A percentile compares a stretch with the other conserved stretches of the same genome.
Evolutionary conservation across 1,139 yeast species (phyloP).

Genomic region (Suhomyces atakaporum): DNA sequence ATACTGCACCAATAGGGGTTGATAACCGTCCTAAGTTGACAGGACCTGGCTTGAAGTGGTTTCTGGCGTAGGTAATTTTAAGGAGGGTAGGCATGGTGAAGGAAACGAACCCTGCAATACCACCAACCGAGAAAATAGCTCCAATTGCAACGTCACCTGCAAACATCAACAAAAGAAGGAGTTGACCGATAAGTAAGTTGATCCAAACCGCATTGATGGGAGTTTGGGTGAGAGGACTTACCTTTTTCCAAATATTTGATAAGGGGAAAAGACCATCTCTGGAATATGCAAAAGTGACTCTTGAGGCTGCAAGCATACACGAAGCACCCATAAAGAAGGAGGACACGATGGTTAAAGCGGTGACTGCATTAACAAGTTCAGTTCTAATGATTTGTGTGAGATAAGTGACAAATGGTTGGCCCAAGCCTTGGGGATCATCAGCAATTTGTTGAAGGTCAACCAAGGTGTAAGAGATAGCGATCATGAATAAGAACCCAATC

Average conservation of each 20-base stretch:
- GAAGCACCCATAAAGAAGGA: conserved; percentile 70
- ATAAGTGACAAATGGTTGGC: conserved; percentile 67
- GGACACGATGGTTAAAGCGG: conserved; percentile 60
- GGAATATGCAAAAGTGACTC: conserved; percentile 69
- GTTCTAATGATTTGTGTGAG: conserved; percentile 52
- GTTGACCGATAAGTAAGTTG: conserved; percentile 58
- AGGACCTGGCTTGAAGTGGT: conserved; percentile 65
- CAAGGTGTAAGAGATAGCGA: conserved; percentile 66
- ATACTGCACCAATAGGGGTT: conserved; percentile 46
- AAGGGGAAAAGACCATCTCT: conserved; percentile 72
- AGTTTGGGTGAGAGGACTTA: conserved; percentile 57
- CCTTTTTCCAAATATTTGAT: conserved; percentile 55
- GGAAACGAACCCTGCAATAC: conserved; percentile 70
- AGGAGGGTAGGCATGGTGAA: conserved; percentile 68
- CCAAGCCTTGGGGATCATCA: conserved; percentile 52
- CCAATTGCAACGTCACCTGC: conserved; percentile 71
- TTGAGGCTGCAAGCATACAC: conserved; percentile 70
- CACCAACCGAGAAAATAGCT: conserved; percentile 78
- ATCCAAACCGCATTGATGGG: conserved; percentile 74
- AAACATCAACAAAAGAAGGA: conserved; percentile 59
- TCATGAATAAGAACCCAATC: conserved; percentile 63
- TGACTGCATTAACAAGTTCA: conserved; percentile 52
- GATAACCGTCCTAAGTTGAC: conserved; percentile 65
- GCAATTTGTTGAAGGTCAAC: conserved; percentile 55
- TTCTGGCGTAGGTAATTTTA: conserved; percentile 57